Percentiles rank a stretch among this genome's conserved stretches.
phyloP scores from a whole-genome alignment of 2,329 filamentous ascomycete genomes.

The Colletotrichum spinosum region DNA sequence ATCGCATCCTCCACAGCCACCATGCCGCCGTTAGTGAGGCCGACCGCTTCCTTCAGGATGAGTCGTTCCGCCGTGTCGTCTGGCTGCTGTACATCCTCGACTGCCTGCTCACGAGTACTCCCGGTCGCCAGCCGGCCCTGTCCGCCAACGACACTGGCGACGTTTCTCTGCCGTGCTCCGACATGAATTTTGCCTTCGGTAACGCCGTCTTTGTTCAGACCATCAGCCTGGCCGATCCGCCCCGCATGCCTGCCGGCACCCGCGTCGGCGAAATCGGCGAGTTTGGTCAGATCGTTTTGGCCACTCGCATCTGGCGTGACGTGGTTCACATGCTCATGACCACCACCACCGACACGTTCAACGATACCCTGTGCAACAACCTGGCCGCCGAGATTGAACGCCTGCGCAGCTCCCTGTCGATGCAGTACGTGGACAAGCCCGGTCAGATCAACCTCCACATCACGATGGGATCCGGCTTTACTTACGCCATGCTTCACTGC shows the following conservation, averaged over 20 bases:
- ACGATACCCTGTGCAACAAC: constrained; percentile 62
- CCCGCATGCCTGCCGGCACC: constrained; percentile 52
- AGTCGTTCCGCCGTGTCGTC: constrained; percentile 70
- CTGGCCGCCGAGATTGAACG: constrained; percentile 67
- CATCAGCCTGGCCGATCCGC: constrained; percentile 55
- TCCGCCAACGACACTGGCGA: constrained; percentile 66
- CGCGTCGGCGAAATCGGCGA: constrained; percentile 67
- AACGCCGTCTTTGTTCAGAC: constrained; percentile 70
- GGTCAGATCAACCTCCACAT: constrained; percentile 72
- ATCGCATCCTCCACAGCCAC: constrained; percentile 68
- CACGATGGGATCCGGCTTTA: constrained; percentile 73
- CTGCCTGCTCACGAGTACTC: constrained; percentile 71
- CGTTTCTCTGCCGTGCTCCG: constrained; percentile 68
- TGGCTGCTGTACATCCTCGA: constrained; percentile 74
- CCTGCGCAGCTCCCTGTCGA: constrained; percentile 65
- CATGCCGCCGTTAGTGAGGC: constrained; percentile 59
- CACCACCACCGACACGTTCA: constrained; percentile 62
- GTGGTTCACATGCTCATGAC: constrained; percentile 71
- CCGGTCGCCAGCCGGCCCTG: constrained; percentile 68
- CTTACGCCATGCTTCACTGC: constrained; percentile 72
- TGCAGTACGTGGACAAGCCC: constrained; percentile 71
- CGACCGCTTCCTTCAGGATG: constrained; percentile 71
- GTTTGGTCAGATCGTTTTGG: constrained; percentile 71
- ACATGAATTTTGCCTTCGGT: constrained; percentile 73
- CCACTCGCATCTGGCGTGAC: constrained; percentile 71